Base-by-base conservation (phyloP, 2,329 filamentous ascomycete species). In the Gaeumannomyces tritici region DNA sequence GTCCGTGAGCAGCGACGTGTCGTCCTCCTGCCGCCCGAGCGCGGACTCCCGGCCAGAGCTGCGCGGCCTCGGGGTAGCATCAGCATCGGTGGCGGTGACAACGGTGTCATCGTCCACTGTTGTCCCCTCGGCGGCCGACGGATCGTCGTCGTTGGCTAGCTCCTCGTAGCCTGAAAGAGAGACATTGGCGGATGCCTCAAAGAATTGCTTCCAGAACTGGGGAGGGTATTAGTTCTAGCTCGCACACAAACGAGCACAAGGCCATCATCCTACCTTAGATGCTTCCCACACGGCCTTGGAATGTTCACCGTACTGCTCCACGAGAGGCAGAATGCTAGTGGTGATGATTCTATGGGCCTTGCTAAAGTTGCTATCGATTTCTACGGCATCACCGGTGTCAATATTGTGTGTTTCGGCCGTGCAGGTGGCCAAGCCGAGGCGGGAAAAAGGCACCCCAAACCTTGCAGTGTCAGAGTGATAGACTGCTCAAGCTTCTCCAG, bases 171-270 rank as follows among this genome's bases (percentile, higher is more conserved):
- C 92, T 0, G 92, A 96, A 13, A 99, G 83, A 13, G 93, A 96
- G 29, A 99, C 93, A 70, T 99, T 98, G 73, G 95, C 95, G 59
- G 93, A 96, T 47, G 95, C 92, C 77, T 99, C 95, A 76, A 99
- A 99, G 80, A 99, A 99, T 79, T 98, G 93, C 76, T 99, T 99
- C 95, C 95, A 99, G 76, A 99, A 99, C 90, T 96, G 70, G 15
- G 62, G 61, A 33, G 42, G 62, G 62, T 15, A 13, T 9, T 5
- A 47, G 12, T 42, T 65, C 15, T 64, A 63, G 54, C 24, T 35
- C 33, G 33, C 2, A 27, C 62, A 18, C 28, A 60, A 27, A 62
- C 47, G 51, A 28, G 56, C 6, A 21, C 18, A 42, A 15, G 11
- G 21, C 65, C 62, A 62, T 59, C 64, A 18, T 13, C 54, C 69